Base-by-base conservation (phyloP, 768 basidiomycete genomes). In the Pleurotus pulmonarius region DNA sequence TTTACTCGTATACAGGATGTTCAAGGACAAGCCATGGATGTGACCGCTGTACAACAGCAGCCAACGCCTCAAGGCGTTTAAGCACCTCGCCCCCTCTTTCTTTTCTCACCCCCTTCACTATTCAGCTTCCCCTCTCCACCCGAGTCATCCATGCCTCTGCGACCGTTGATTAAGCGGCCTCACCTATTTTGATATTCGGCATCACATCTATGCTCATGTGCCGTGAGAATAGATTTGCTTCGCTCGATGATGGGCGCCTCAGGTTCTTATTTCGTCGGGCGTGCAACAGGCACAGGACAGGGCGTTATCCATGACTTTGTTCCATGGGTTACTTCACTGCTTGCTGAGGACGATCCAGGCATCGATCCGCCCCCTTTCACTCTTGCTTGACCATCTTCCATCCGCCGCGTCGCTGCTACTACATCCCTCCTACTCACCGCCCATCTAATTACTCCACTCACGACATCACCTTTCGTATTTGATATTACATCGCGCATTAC, bases 1-100 rank as follows among this genome's bases (percentile, higher is more conserved):
- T 34, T 34, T 34, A 34, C 29, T 53, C 40, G 45, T 37, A 39
- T 62, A 53, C 58, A 88, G 86, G 87, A 88, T 59, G 69, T 76
- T 58, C 81, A 83, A 64, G 86, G 84, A n/a, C 84, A 85, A 59
- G 75, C 81, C 40, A 73, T 83, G 64, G 82, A 84, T 60, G 74
- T 83, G 22, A 69, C 67, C 57, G 67, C 72, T 47, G 80, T 83
- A 53, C 75, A 87, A 39, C 85, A 88, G 60, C 88, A 87, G 63
- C 85, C 87, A 37, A 89, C 88, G 20, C 88, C 88, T 12, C 87
- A 88, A 64, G 85, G 85, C 37, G 81, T 83, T 66, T 86, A 65
- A 64, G 56, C 12, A 9, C 15, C 26, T 22, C 18, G 15, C 15
- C 24, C 25, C 45, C 29, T 8, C 37, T 49, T 24, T 25, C 41